A percentile compares a stretch with the other conserved stretches of the same genome.
phyloP scores from a whole-genome alignment of 2,329 filamentous ascomycete species.

The Calonectria ilicicola region DNA sequence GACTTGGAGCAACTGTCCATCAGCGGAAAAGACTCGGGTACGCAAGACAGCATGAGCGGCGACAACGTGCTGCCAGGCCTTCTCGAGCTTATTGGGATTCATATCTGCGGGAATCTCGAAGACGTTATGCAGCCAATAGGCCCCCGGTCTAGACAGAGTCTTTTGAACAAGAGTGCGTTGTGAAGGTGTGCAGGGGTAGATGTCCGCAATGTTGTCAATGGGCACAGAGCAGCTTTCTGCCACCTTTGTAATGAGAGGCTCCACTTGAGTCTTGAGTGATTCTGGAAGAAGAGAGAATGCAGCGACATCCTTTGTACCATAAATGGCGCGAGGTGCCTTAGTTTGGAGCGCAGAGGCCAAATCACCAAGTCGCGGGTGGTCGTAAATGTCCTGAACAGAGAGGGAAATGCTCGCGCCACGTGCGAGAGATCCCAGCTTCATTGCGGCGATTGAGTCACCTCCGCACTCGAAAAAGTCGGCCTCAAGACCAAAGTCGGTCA shows the following conservation, averaged over 20 bases:
- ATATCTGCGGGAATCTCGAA: neutral
- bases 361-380: neutral
- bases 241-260: neutral
- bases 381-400: neutral
- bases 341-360: neutral
- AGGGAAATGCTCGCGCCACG: neutral
- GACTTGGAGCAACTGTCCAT: neutral
- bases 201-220: neutral
- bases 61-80: neutral
- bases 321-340: neutral
- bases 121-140: neutral
- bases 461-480: neutral
- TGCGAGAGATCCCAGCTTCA: neutral
- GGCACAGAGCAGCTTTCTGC: neutral
- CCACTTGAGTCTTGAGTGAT: neutral
- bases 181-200: neutral
- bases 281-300: neutral
- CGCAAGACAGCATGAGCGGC: neutral
- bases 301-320: neutral
- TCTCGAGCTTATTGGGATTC: neutral
- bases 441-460: neutral
- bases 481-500: neutral
- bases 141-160: neutral
- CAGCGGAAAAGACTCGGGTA: neutral
- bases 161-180: neutral